Percentiles rank a stretch among this genome's conserved stretches.
phyloP scores from a whole-genome alignment of 2,329 filamentous ascomycete species.

The Arthrobotrys iridis region DNA sequence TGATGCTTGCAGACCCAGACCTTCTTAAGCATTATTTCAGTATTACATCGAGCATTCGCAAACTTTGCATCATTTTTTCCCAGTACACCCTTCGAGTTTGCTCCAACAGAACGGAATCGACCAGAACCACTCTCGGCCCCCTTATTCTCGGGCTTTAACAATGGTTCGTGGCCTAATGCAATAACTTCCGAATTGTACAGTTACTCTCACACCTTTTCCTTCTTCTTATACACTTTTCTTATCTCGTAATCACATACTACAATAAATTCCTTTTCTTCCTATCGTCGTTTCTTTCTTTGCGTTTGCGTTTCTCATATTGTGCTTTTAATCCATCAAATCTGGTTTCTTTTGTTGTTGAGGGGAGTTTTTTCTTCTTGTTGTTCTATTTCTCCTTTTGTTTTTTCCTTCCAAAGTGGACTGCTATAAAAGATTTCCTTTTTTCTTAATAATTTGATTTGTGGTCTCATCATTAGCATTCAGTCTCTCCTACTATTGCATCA shows the following conservation, averaged over 20 bases:
- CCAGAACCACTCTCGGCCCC: not conserved
- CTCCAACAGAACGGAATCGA: not conserved
- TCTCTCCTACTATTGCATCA: conserved; percentile 21
- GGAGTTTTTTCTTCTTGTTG: conserved; percentile 21
- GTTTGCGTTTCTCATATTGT: conserved; percentile 36
- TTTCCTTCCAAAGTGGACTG: not conserved
- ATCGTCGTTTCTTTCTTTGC: conserved; percentile 34
- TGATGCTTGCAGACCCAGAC: conserved; percentile 8
- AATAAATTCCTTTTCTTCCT: conserved; percentile 1
- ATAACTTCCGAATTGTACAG: conserved; percentile 48
- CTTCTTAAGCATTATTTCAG: conserved; percentile 32
- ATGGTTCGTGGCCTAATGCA: not conserved
- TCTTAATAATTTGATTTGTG: conserved; percentile 49
- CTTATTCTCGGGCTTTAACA: not conserved
- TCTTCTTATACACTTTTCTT: conserved; percentile 25
- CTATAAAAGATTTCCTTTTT: conserved; percentile 41
- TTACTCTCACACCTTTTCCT: conserved; percentile 24
- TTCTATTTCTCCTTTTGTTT: not conserved
- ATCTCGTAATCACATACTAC: conserved; percentile 26
- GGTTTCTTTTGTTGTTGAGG: conserved; percentile 52
- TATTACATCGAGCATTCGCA: conserved; percentile 23
- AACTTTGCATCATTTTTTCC: conserved; percentile 11
- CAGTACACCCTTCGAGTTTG: not conserved
- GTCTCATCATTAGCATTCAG: conserved; percentile 21
- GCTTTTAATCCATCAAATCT: conserved; percentile 47